These are phyloP conservation scores for Phylloporus scabripes DNA, from an alignment of 768 basidiomycete genomes.

Conservation along the genomic window DNA sequence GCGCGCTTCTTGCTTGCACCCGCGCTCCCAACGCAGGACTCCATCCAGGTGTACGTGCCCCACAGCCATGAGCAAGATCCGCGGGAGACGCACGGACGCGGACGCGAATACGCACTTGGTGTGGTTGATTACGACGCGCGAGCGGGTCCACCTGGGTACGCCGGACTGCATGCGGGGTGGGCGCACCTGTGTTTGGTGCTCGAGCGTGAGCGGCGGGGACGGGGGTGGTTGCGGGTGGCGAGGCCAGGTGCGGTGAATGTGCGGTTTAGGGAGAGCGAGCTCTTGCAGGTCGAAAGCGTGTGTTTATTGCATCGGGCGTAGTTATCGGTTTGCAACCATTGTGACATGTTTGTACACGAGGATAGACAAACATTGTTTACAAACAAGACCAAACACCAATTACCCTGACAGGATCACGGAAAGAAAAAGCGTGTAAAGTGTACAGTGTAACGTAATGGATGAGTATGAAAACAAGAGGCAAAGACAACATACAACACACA, in stretches of 20 bases:
- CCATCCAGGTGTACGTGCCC: constrained; percentile 17
- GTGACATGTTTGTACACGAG: no score
- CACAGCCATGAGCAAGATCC: constrained; percentile 2
- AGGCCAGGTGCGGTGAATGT: constrained; percentile 18
- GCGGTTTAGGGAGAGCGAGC: constrained; percentile 22
- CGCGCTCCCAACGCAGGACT: constrained; percentile 14
- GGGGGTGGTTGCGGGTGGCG: constrained; percentile 18
- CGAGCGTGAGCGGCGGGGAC: constrained; percentile 17
- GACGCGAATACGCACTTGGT: constrained; percentile 17
- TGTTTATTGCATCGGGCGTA: constrained; percentile 19
- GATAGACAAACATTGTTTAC: no score
- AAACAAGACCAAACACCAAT: no score
- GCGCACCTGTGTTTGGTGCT: constrained; percentile 21
- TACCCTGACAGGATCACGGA: no score
- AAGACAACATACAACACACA: not conserved
- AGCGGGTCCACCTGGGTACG: constrained; percentile 17
- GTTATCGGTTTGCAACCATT: no score
- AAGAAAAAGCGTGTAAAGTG: no score
- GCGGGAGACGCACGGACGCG: constrained; percentile 7
- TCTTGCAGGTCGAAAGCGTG: constrained; percentile 16
- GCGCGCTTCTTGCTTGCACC: constrained; percentile 18
- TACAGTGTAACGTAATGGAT: not conserved
- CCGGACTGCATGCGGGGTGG: constrained; percentile 15
- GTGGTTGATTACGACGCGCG: constrained; percentile 22
- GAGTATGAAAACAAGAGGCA: not conserved